Evolutionary conservation across 2,329 filamentous ascomycete genomes (phyloP), one percentile per base, ranked within the genome.

Genomic region (Xylariaceae sp.): DNA sequence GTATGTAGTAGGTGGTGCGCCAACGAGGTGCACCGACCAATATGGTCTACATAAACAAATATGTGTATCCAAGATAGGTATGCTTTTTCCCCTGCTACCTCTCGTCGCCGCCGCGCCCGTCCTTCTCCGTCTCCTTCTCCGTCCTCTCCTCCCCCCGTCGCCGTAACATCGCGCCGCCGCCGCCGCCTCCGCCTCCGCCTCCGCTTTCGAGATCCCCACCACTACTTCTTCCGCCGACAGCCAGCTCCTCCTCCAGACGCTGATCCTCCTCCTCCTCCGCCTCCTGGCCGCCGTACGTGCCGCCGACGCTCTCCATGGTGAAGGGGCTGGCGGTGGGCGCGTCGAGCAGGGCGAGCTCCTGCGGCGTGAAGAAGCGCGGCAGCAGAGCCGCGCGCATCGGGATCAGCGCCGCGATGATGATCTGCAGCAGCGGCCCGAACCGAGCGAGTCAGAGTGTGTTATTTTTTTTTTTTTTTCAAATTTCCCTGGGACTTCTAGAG

Each of bases 221-320:
- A 2, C 14, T 27, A 18, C 30, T 19, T 4, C 11, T 25, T 7
- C 35, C 6, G 9, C 36, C 19, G 3, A 36, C 37, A 23, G 12
- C 38, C 27, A 14, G 28, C 31, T 5, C 26, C 37, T 18, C 15
- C 19, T 11, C 3, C 33, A 2, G 9, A 16, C 27, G 21, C 21
- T 23, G 8, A 8, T 21, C 31, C n/a, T 30, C 35, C 10, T 35
- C 31, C 3, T 9, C 31, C 31, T 36, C 50, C 5, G 46, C 47
- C 3, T 39, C 44, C 8, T 31, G 57, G 22, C 59, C 57, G 1
- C 70, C 75, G 52, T 76, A 76, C 12, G 65, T 62, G 1, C 80
- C 82, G 10, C 81, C 80, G 5, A 82, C 79, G 38, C 77, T 80
- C 57, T 86, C 80, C 79, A 87, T 85, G 1, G 76, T 85, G 38